Evolutionary conservation across 225 moss, liverwort and hornwort species (phyloP).

Genomic region (Takakia lepidozioides): DNA sequence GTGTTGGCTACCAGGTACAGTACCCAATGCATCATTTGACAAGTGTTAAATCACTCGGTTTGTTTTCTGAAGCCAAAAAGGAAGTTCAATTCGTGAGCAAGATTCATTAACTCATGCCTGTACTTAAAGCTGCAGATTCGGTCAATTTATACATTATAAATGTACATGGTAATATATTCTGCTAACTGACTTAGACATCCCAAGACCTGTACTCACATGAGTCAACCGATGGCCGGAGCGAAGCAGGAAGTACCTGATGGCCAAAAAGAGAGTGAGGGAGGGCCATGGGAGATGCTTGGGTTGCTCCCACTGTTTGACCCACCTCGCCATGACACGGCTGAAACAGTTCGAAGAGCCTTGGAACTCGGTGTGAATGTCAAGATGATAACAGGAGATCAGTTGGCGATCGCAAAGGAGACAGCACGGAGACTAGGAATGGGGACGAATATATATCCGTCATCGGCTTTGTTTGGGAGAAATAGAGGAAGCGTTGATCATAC

Average conservation of each 20-base stretch:
- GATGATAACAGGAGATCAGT: conserved; percentile 70
- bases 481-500: conserved; percentile 2
- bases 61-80: too few species aligned
- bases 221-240: too few species aligned
- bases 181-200: too few species aligned
- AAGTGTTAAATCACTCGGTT: too few species aligned
- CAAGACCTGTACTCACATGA: too few species aligned
- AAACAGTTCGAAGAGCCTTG: conserved; percentile 50
- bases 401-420: conserved; percentile 76
- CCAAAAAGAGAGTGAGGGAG: conserved; percentile 44
- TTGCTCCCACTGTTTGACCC: conserved; percentile 68
- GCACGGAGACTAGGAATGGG: conserved; percentile 74
- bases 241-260: conserved; percentile 58
- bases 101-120: too few species aligned
- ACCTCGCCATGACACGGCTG: conserved; percentile 58
- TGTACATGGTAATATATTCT: too few species aligned
- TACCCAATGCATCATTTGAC: too few species aligned
- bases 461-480: conserved; percentile 23
- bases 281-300: conserved; percentile 67
- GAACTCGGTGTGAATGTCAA: conserved; percentile 57
- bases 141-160: too few species aligned
- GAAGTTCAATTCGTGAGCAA: too few species aligned
- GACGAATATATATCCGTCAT: conserved; percentile 68
- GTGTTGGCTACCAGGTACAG: conserved; percentile 59
- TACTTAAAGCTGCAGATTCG: too few species aligned